Evolutionary conservation across 2,329 filamentous ascomycete species (phyloP).

Genomic region (Stemphylium vesicarium): DNA sequence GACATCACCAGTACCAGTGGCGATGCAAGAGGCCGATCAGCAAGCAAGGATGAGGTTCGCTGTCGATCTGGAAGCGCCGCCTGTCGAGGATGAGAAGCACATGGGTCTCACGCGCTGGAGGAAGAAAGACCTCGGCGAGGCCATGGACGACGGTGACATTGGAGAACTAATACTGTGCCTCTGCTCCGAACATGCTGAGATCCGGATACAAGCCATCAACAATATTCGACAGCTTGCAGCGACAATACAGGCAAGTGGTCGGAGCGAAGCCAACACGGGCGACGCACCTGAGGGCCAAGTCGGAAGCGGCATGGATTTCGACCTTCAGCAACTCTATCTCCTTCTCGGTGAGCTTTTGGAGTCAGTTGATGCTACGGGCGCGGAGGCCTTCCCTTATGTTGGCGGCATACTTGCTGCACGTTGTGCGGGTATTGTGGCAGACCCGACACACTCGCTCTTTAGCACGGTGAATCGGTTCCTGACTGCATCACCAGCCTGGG

Average conservation of each 20-base stretch:
- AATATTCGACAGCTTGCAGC: conserved; percentile 69
- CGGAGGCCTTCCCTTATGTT: conserved; percentile 68
- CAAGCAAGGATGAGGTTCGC: conserved; percentile 12
- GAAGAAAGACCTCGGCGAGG: conserved; percentile 76
- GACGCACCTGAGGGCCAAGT: conserved; percentile 9
- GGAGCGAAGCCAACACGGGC: not conserved
- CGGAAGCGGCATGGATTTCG: conserved; percentile 58
- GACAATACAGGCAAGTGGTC: conserved; percentile 53
- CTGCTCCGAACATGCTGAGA: conserved; percentile 74
- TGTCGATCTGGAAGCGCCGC: conserved; percentile 45
- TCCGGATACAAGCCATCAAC: conserved; percentile 77
- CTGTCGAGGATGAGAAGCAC: conserved; percentile 53
- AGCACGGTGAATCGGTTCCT: conserved; percentile 86
- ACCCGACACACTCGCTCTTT: conserved; percentile 83
- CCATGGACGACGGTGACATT: conserved; percentile 78
- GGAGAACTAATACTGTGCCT: conserved; percentile 75
- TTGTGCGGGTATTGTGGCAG: conserved; percentile 71
- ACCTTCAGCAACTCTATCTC: conserved; percentile 79
- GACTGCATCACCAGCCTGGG: conserved; percentile 78
- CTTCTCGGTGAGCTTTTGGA: conserved; percentile 81
- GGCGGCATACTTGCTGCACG: conserved; percentile 77
- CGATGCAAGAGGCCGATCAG: conserved; percentile 22
- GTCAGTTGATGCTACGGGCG: conserved; percentile 56
- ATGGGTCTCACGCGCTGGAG: conserved; percentile 67
- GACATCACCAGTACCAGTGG: conserved; percentile 32